Percentiles rank a stretch among this genome's conserved stretches.
Evolutionary conservation across 495 filamentous ascomycete species (phyloP).

Genomic region (Penicillium subrubescens): DNA sequence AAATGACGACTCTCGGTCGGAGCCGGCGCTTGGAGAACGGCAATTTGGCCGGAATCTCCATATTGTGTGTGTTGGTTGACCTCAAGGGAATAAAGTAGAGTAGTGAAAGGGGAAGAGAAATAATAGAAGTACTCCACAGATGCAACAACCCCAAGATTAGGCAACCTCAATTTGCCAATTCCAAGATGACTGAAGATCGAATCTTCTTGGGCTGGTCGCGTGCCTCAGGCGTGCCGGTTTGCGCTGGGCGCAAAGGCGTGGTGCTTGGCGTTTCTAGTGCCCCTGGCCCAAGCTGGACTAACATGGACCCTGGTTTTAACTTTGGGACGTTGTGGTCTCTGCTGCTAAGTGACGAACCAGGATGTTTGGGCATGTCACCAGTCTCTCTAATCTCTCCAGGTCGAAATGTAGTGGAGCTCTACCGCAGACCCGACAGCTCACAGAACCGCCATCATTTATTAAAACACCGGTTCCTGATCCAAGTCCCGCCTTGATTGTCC

Average conservation of each 20-base stretch:
- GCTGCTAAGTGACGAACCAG: not conserved
- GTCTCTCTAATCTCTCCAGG: not conserved
- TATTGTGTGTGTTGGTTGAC: constrained; percentile 21
- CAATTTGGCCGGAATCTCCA: constrained; percentile 48
- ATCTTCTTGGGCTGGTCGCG: not conserved
- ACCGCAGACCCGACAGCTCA: not conserved
- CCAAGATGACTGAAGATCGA: not conserved
- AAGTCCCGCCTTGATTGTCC: not conserved
- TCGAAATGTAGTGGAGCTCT: not conserved
- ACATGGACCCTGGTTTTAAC: not conserved
- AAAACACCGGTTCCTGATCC: not conserved
- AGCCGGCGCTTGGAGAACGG: constrained; percentile 57
- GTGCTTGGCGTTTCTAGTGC: not conserved
- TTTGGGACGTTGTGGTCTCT: not conserved
- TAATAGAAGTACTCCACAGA: not conserved
- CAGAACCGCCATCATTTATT: not conserved
- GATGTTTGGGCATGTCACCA: constrained; percentile 1
- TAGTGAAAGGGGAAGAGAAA: not conserved
- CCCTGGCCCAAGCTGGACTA: not conserved
- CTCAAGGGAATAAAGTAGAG: not conserved
- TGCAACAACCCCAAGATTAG: not conserved
- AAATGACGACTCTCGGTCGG: constrained; percentile 53
- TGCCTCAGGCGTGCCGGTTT: not conserved
- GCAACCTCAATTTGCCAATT: not conserved
- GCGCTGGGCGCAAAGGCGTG: not conserved